Base-by-base conservation (phyloP, 345 rosid species). In the Mallotus nudiflorus region DNA sequence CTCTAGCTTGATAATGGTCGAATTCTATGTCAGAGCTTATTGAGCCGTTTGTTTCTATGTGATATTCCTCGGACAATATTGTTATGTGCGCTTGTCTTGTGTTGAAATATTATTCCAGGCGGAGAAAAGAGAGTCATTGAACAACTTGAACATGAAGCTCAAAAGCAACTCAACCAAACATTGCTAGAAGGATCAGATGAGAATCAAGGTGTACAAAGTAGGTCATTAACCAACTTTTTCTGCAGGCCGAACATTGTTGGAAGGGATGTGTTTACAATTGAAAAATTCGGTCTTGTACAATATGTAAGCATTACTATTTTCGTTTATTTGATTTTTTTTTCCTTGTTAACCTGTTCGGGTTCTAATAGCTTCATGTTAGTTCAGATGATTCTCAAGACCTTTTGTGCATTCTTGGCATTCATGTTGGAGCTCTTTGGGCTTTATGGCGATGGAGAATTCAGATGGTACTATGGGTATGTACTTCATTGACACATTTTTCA, bases 301-400 rank as follows among this genome's bases (percentile, higher is more conserved):
- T 94, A 89, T 82, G 97, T 91, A 82, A 86, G 94, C 37, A 40
- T 20, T 0, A 28, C 39, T 25, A 11, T 75, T 22, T 27, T 50
- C 13, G 3, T 6, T 28, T 65, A 48, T 35, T 29, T 31, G 22
- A 42, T 51, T 60, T 42, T 15, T 22, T 12, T 25, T n/a, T n/a
- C n/a, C n/a, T n/a, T 51, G 6, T 5, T 33, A 35, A 69, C 39
- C 51, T 18, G 5, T 52, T 24, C 62, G 72, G 67, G 37, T 33
- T 66, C 58, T 75, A 48, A 56, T 55, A 12, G 60, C 60, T 56
- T 44, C 54, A 58, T 40, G 69, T 73, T 60, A 37, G 66, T 33
- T 55, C 86, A 91, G 98, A 91, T 93, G 98, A 91, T 93, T 77
- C 87, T 89, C 75, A 93, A 93, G 89, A 88, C 94, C 35, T 59